Conservation (phyloP, 257 asterid species). For the Fraxinus anomala region DNA sequence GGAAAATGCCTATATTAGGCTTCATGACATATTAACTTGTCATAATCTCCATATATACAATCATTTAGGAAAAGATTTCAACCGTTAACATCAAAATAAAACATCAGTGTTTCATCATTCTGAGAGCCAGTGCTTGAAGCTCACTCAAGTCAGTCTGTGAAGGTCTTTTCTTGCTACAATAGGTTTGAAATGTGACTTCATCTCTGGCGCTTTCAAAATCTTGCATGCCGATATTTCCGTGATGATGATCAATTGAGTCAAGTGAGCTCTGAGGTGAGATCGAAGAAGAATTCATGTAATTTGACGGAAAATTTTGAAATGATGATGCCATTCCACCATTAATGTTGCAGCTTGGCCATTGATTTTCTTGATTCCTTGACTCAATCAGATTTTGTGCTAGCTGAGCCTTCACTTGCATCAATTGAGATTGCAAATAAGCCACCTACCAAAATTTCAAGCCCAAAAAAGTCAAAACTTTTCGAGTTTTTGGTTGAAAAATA, state of each 20-base stretch:
- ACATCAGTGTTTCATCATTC: slow-evolving; percentile 70
- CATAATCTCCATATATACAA: slow-evolving; percentile 24
- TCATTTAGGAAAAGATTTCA: neutral
- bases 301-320: slow-evolving; percentile 23
- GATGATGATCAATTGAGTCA: slow-evolving; percentile 47
- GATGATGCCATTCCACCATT: slow-evolving; percentile 27
- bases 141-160: slow-evolving; percentile 78
- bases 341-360: slow-evolving; percentile 35
- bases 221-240: slow-evolving; percentile 33
- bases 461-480: no score
- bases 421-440: slow-evolving; percentile 74
- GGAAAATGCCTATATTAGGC: slow-evolving; percentile 16
- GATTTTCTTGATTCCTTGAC: slow-evolving; percentile 41
- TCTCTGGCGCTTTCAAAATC: slow-evolving; percentile 47
- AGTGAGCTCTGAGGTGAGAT: slow-evolving; percentile 71
- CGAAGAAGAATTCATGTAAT: slow-evolving; percentile 35
- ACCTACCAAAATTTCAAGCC: slow-evolving; percentile 44
- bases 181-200: slow-evolving; percentile 27
- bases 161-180: slow-evolving; percentile 50
- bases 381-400: slow-evolving; percentile 57
- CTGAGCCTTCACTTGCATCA: slow-evolving; percentile 70
- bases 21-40: slow-evolving; percentile 15
- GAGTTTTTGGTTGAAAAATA: no score
- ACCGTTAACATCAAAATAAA: slow-evolving; percentile 8
- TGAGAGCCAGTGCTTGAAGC: slow-evolving; percentile 80